Evolutionary conservation across 345 rosid species (phyloP).

Genomic region (Pseudoturritis turrita): DNA sequence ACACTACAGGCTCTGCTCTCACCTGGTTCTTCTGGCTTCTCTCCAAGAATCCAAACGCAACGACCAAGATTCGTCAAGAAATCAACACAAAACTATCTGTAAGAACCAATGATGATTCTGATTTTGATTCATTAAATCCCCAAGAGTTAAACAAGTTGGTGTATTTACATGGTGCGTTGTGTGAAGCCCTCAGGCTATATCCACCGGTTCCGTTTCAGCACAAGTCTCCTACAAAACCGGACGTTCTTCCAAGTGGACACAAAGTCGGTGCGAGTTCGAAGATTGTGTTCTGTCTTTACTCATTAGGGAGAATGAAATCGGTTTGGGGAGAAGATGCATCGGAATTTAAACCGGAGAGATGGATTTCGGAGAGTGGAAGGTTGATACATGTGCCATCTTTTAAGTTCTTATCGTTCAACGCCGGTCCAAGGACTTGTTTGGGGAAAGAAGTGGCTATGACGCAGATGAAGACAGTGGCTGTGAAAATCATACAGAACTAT

Average conservation of each 20-base stretch:
- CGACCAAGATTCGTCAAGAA: slow-evolving; percentile 30
- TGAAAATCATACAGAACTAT: slow-evolving; percentile 17
- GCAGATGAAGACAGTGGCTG: slow-evolving; percentile 29
- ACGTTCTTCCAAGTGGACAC: slow-evolving; percentile 31
- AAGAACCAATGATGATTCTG: not conserved
- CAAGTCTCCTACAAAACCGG: slow-evolving; percentile 23
- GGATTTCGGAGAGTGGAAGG: slow-evolving; percentile 29
- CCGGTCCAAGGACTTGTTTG: slow-evolving; percentile 35
- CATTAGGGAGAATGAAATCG: slow-evolving; percentile 32
- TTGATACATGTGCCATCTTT: slow-evolving; percentile 13
- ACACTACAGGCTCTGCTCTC: slow-evolving; percentile 32
- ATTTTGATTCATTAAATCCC: not conserved
- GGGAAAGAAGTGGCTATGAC: slow-evolving; percentile 31
- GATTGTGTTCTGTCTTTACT: slow-evolving; percentile 25
- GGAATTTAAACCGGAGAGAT: slow-evolving; percentile 21
- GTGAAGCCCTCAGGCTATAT: slow-evolving; percentile 26
- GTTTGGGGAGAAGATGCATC: slow-evolving; percentile 26
- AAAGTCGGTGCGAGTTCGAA: slow-evolving; percentile 15
- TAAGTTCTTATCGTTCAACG: slow-evolving; percentile 31
- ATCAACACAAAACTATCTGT: slow-evolving; percentile 13
- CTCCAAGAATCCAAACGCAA: slow-evolving; percentile 16
- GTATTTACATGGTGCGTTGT: slow-evolving; percentile 39
- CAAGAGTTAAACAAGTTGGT: slow-evolving; percentile 26
- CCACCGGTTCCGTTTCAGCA: slow-evolving; percentile 31
- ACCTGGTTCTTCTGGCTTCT: slow-evolving; percentile 43